phyloP scores from a whole-genome alignment of 75 land plant species.

The Pinus tabuliformis region DNA sequence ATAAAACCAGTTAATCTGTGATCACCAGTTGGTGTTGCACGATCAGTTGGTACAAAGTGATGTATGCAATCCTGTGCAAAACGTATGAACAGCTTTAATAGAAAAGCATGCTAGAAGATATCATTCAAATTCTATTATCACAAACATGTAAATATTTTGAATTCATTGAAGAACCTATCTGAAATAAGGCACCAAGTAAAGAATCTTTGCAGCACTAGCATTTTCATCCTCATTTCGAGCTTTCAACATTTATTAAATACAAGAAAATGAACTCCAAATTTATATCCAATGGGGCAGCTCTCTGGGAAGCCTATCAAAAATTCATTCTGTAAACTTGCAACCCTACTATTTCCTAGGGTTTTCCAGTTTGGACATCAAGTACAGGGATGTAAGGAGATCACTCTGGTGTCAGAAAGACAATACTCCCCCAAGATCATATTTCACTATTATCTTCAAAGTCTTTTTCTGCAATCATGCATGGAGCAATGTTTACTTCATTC shows the following conservation, averaged over 20 bases:
- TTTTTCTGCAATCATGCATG: too few relatives aligned
- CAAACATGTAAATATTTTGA: too few relatives aligned
- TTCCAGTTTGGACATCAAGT: too few relatives aligned
- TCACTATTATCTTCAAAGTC: too few relatives aligned
- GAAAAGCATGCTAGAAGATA: not conserved
- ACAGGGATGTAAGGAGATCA: too few relatives aligned
- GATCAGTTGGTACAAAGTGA: slow-evolving; percentile 1
- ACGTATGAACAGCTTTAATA: not conserved
- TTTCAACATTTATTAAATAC: not conserved
- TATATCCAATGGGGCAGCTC: too few relatives aligned
- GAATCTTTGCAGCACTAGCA: not conserved
- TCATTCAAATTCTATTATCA: not conserved
- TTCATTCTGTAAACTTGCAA: too few relatives aligned
- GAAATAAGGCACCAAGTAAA: not conserved
- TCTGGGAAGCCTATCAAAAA: too few relatives aligned
- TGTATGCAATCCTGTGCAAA: slow-evolving; percentile 4
- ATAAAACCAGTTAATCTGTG: not conserved
- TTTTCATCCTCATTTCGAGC: not conserved
- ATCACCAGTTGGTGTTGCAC: slow-evolving; percentile 2
- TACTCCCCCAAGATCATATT: too few relatives aligned
- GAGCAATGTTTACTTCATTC: too few relatives aligned
- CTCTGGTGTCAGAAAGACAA: too few relatives aligned
- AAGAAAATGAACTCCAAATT: not conserved
- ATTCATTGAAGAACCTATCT: not conserved
- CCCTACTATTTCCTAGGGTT: too few relatives aligned